phyloP scores from a whole-genome alignment of 83 land plant genomes.

The Diphasiastrum complanatum region DNA sequence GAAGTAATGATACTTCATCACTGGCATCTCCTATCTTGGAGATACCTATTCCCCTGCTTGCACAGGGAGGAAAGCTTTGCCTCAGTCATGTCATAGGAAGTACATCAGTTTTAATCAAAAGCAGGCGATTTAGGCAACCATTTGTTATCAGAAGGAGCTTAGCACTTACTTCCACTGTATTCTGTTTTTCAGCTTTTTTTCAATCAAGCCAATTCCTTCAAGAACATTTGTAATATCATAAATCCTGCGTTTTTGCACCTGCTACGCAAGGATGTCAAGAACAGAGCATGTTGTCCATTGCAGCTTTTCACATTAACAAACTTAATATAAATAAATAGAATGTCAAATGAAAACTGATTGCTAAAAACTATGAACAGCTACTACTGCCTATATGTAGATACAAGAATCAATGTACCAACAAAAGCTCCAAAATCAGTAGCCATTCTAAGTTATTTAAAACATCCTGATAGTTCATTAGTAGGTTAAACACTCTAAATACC shows the following conservation, averaged over 20 bases:
- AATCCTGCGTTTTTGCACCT: constrained; percentile 93
- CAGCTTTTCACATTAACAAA: not conserved
- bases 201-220: constrained; percentile 95
- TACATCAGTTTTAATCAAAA: not conserved
- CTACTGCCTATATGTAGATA: too few relatives aligned
- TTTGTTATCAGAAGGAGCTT: not conserved
- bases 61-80: not conserved
- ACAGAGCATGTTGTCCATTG: not conserved
- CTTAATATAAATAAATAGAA: too few relatives aligned
- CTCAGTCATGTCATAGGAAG: not conserved
- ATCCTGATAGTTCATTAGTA: not conserved
- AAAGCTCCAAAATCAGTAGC: too few relatives aligned
- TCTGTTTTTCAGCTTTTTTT: constrained; percentile 85
- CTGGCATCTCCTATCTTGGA: constrained; percentile 39
- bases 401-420: too few relatives aligned
- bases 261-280: not conserved
- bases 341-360: too few relatives aligned
- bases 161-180: constrained; percentile 76
- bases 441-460: too few relatives aligned
- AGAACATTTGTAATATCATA: constrained; percentile 96
- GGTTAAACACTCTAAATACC: too few relatives aligned
- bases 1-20: constrained; percentile 38
- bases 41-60: constrained; percentile 67
- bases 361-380: too few relatives aligned
- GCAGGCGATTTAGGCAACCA: not conserved